Base-by-base conservation (phyloP, 2,329 filamentous ascomycete genomes). In the Scedosporium boydii region DNA sequence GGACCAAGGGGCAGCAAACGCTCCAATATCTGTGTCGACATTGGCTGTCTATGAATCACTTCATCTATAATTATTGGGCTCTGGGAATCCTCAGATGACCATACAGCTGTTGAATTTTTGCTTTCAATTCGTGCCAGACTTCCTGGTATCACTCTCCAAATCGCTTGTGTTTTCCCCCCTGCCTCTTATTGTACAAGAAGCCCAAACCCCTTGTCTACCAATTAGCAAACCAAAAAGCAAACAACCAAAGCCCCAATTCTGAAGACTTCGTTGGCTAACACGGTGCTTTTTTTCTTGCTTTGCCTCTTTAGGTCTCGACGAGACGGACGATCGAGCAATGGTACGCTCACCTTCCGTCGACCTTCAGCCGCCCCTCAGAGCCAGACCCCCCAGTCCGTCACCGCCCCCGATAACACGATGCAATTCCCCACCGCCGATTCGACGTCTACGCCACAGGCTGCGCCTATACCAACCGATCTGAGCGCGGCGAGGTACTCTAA, bases 401-500 rank as follows among this genome's bases (percentile, higher is more conserved):
- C 44, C 59, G 44, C 26, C 12, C 26, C 26, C 27, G 55, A 58
- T 12, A 58, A 58, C 27, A 34, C 55, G 55, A 38, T 58, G 26
- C 46, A 42, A 23, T 55, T 71, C 62, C 69, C 69, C 58, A 64
- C 71, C 62, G 76, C 64, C 67, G 75, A 77, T 63, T 69, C 72
- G 66, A 66, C 78, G 66, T 41, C 56, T n/a, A 46, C 29, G 34
- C 34, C 44, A 5, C 34, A 44, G 23, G 29, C 51, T 21, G 21
- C 51, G 12, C 16, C 48, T 34, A 23, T 48, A 6, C 70, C 73
- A 58, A 71, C 72, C 56, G 73, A 75, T 41, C 27, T 75, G 69
- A 74, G 77, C 68, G 74, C 85, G 51, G 75, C 79, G 64, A 86
- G 89, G 68, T 96, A 96, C 75, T 86, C 85, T 66, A 90, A 87